A percentile compares a stretch with the other conserved stretches of the same genome.
These are phyloP conservation scores for Zanthoxylum bungeanum DNA, from an alignment of 345 rosid genomes.

Conservation along the genomic window DNA sequence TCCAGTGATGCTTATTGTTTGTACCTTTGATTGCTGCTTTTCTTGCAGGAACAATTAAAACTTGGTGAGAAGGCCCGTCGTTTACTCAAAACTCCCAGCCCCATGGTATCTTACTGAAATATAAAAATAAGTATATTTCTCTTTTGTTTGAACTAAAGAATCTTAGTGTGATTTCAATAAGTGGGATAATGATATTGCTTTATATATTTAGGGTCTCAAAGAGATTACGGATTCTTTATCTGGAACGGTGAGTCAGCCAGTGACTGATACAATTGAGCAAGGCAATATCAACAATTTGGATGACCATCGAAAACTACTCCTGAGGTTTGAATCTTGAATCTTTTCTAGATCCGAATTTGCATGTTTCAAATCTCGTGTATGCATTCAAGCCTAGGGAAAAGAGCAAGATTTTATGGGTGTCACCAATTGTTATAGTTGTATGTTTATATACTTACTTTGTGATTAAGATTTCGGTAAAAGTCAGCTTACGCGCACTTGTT, in stretches of 20 bases:
- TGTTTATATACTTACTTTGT: not conserved
- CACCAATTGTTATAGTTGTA: not conserved
- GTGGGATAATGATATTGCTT: constrained; percentile 2
- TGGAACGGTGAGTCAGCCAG: constrained; percentile 23
- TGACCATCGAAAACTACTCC: constrained; percentile 29
- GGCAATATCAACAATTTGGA: constrained; percentile 26
- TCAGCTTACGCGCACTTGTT: not conserved
- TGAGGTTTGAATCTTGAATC: constrained; percentile 43
- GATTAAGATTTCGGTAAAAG: not conserved
- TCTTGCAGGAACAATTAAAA: constrained; percentile 67
- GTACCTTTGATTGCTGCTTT: constrained; percentile 6
- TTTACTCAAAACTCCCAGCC: constrained; percentile 40
- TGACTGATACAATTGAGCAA: constrained; percentile 16
- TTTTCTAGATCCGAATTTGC: too few relatives aligned
- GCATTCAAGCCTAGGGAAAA: not conserved
- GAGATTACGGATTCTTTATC: constrained; percentile 31
- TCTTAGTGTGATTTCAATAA: not conserved
- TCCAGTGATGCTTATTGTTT: not conserved
- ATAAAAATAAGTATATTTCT: not conserved
- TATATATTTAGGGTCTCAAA: constrained; percentile 53
- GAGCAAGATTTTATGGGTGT: not conserved
- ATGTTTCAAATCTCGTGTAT: not conserved
- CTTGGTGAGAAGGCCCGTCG: constrained; percentile 48
- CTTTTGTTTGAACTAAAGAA: not conserved
- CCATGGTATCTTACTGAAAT: constrained; percentile 35